Evolutionary conservation across 768 basidiomycete genomes (phyloP).

Genomic region (Suillus decipiens): DNA sequence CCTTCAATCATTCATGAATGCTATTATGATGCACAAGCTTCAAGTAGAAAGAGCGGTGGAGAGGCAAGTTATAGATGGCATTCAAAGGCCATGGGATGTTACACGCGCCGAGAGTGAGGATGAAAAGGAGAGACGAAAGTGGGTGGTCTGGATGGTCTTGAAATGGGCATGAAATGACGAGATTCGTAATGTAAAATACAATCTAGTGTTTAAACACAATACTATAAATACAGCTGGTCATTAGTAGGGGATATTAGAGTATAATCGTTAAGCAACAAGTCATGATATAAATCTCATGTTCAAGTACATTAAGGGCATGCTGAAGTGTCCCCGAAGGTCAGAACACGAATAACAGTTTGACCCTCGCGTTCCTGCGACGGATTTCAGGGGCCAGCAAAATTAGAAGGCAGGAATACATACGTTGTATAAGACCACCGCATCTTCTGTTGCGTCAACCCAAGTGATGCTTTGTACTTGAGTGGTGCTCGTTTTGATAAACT

Average conservation of each 20-base stretch:
- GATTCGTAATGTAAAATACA: background rate
- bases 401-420: conserved; percentile 36
- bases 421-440: conserved; percentile 58
- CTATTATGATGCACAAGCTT: conserved; percentile 43
- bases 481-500: conserved; percentile 38
- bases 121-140: conserved; percentile 66
- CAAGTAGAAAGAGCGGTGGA: conserved; percentile 48
- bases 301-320: no score
- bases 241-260: background rate
- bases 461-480: conserved; percentile 49
- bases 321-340: conserved; percentile 28
- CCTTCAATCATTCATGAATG: conserved; percentile 58
- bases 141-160: conserved; percentile 70
- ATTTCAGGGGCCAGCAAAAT: conserved; percentile 10
- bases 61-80: conserved; percentile 43
- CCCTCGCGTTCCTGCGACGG: conserved; percentile 31
- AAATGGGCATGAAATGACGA: conserved; percentile 41
- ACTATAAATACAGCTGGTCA: background rate
- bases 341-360: conserved; percentile 33
- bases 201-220: background rate
- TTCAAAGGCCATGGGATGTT: conserved; percentile 52
- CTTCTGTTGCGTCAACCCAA: conserved; percentile 57
- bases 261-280: background rate
- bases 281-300: background rate
- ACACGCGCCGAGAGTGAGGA: conserved; percentile 54